Base-by-base conservation (phyloP, 495 filamentous ascomycete genomes). In the Lepidopterella palustris region DNA sequence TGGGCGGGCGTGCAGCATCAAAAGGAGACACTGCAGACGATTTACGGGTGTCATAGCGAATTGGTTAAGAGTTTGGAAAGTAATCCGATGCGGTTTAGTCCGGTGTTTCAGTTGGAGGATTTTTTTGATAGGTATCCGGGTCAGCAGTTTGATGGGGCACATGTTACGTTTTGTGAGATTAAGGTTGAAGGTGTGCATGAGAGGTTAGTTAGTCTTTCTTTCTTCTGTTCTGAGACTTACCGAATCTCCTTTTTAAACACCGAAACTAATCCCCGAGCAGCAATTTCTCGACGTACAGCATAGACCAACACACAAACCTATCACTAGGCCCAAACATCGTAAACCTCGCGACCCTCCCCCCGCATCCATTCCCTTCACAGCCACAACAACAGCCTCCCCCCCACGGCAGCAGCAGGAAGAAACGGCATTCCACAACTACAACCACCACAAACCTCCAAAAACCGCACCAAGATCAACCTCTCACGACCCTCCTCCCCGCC, bases 1-100 rank as follows among this genome's bases (percentile, higher is more conserved):
- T 95, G 89, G 88, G 82, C 85, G 0, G 86, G 84, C 26, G 84
- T 90, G 0, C 85, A 90, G 61, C 86, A 89, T 70, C 89, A 92
- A 64, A 82, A 85, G 1, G 87, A 89, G 57, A 85, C 85, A 23
- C 77, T 95, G 5, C 85, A 90, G 68, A 80, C 78, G 0, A 82
- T 92, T 15, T 89, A 87, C 62, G 78, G 78, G 13, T 86, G 82
- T 27, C 89, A 95, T 62, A 76, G 82, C 0, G 86, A 89, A 65
- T 76, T 92, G 6, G 84, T 91, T 20, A 85, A 87, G 57, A 84
- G 83, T 15, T 73, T 90, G 1, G 80, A 84, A 5, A 84, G 77
- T 40, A 83, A 79, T 53, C 77, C 82, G 11, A 79, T 83, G 72
- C 82, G 86, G 3, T 90, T 88, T 59, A 85, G 84, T 4, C 84